A percentile compares a stretch with the other conserved stretches of the same genome.
phyloP scores from a whole-genome alignment of 1,284 basidiomycete species.

The Papiliotrema terrestris region DNA sequence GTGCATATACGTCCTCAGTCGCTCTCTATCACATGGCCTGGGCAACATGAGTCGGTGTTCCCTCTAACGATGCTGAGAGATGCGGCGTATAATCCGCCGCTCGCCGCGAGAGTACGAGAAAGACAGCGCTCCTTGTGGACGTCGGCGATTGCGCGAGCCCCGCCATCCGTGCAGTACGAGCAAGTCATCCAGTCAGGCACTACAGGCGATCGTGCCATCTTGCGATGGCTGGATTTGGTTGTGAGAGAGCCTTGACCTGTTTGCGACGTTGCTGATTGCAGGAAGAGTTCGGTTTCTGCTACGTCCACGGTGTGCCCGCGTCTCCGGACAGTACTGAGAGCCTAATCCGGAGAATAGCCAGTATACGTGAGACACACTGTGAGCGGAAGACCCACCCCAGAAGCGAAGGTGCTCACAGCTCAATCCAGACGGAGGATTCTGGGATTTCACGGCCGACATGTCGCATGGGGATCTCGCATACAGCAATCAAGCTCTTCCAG shows the following conservation, averaged over 20 bases:
- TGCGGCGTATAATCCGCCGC: slow-evolving; percentile 36
- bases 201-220: slow-evolving; percentile 62
- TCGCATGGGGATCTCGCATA: slow-evolving; percentile 86
- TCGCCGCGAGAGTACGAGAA: slow-evolving; percentile 8
- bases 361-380: slow-evolving; percentile 94
- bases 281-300: slow-evolving; percentile 85
- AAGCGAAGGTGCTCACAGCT: slow-evolving; percentile 6
- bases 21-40: slow-evolving; percentile 25
- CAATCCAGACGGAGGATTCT: slow-evolving; percentile 76
- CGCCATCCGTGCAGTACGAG: slow-evolving; percentile 71
- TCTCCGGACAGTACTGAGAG: slow-evolving; percentile 81
- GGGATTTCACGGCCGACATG: slow-evolving; percentile 93
- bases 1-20: neutral
- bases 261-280: slow-evolving; percentile 35
- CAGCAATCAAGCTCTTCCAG: slow-evolving; percentile 78
- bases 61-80: slow-evolving; percentile 54
- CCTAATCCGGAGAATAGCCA: slow-evolving; percentile 71
- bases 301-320: slow-evolving; percentile 74
- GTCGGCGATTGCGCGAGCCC: slow-evolving; percentile 66
- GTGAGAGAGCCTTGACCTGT: slow-evolving; percentile 52
- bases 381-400: slow-evolving; percentile 32
- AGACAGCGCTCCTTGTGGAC: slow-evolving; percentile 69
- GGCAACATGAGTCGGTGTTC: slow-evolving; percentile 69
- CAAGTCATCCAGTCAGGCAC: slow-evolving; percentile 60
- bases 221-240: slow-evolving; percentile 77